Percentiles rank a stretch among this genome's conserved stretches.
Conservation (phyloP, 805 yeast genomes). For the Saturnispora besseyi region DNA sequence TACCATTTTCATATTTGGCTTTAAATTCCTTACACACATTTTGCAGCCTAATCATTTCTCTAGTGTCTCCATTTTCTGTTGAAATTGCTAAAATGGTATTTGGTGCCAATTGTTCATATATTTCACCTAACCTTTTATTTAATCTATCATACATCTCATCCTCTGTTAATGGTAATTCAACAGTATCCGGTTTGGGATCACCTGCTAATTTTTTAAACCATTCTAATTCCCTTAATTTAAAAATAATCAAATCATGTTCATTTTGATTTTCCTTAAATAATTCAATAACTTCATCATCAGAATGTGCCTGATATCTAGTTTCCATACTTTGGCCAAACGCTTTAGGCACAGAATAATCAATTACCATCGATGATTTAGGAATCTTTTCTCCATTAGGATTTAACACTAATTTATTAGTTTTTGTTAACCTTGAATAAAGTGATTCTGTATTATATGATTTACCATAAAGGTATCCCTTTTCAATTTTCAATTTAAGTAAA, state of each 20-base stretch:
- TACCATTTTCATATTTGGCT: constrained; percentile 30
- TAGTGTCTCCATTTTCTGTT: constrained; percentile 56
- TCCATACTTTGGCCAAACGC: constrained; percentile 19
- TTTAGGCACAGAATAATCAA: constrained; percentile 17
- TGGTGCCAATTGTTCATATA: constrained; percentile 47
- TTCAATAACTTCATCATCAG: constrained; percentile 54
- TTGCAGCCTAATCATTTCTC: constrained; percentile 39
- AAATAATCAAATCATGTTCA: constrained; percentile 41
- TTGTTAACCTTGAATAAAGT: constrained; percentile 32
- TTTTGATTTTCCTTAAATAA: constrained; percentile 30
- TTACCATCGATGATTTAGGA: constrained; percentile 22
- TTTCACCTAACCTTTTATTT: constrained; percentile 34
- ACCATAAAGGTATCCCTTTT: constrained; percentile 63
- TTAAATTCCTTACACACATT: constrained; percentile 35
- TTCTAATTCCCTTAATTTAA: constrained; percentile 54
- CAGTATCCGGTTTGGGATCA: constrained; percentile 12
- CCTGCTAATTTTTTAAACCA: constrained; percentile 26
- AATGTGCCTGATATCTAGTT: constrained; percentile 34
- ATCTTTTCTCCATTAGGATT: constrained; percentile 17
- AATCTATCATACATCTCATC: constrained; percentile 26
- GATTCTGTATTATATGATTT: constrained; percentile 34
- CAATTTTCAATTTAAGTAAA: constrained; percentile 58
- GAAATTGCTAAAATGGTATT: constrained; percentile 52
- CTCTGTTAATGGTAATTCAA: constrained; percentile 9
- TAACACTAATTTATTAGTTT: constrained; percentile 17